Conservation (phyloP, 345 rosid species). For the Acer negundo region DNA sequence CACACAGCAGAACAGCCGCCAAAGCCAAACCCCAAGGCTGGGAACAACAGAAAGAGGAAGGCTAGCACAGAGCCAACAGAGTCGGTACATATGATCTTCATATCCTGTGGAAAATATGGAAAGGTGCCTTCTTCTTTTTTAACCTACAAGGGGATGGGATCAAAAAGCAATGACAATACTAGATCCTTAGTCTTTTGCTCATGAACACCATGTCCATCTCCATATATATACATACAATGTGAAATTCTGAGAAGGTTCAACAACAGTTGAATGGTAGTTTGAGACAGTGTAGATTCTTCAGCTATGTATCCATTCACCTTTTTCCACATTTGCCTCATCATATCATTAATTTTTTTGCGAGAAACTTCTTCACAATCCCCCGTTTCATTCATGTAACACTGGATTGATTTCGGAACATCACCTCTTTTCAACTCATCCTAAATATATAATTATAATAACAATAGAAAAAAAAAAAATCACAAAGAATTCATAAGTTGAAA, state of each 20-base stretch:
- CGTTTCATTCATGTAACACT: conserved; percentile 37
- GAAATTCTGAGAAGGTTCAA: background rate
- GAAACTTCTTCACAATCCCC: conserved; percentile 27
- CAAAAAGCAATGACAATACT: too few relatives aligned
- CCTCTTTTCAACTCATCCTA: conserved; percentile 35
- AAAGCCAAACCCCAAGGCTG: too few relatives aligned
- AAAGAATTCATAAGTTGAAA: background rate
- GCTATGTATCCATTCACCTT: background rate
- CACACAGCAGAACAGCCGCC: too few relatives aligned
- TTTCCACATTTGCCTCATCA: conserved; percentile 9
- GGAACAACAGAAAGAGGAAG: too few relatives aligned
- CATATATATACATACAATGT: background rate
- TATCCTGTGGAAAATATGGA: too few relatives aligned
- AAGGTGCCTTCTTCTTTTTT: too few relatives aligned
- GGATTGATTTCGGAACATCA: conserved; percentile 32
- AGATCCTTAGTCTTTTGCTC: background rate
- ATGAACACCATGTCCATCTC: conserved; percentile 22
- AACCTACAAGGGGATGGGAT: too few relatives aligned
- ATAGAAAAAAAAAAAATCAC: background rate
- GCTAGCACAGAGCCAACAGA: too few relatives aligned
- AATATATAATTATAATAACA: background rate
- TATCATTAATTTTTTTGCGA: conserved; percentile 19
- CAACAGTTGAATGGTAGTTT: background rate
- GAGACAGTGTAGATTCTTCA: background rate
- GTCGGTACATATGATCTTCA: too few relatives aligned